Evolutionary conservation across 257 asterid species (phyloP).

Genomic region (Rauvolfia tetraphylla): DNA sequence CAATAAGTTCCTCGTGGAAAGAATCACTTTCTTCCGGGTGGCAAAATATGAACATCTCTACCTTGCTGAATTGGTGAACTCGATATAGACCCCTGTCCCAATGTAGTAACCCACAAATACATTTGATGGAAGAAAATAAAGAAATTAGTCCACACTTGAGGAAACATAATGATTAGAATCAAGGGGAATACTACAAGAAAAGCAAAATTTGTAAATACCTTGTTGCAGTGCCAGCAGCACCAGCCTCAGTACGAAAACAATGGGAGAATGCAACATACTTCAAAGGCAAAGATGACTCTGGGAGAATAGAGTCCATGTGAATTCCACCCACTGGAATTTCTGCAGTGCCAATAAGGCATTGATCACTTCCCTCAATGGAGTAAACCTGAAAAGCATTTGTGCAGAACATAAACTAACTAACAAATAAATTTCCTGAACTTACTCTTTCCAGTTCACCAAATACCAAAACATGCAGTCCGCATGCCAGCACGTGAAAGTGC

Average conservation of each 20-base stretch:
- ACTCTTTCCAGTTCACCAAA: not conserved
- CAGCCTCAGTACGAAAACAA: constrained; percentile 98
- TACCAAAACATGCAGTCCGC: not conserved
- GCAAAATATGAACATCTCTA: constrained; percentile 93
- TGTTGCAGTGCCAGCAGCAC: constrained; percentile 94
- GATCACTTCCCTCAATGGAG: constrained; percentile 89
- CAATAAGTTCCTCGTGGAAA: constrained; percentile 70
- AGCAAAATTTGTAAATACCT: constrained; percentile 39
- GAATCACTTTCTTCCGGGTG: constrained; percentile 79
- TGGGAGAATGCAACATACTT: constrained; percentile 92
- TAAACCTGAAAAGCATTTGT: constrained; percentile 60
- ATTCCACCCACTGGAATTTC: constrained; percentile 98
- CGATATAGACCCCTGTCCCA: constrained; percentile 86
- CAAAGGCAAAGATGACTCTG: constrained; percentile 72
- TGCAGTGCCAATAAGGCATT: constrained; percentile 96
- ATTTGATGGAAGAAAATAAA: constrained; percentile 13
- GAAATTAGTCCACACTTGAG: not conserved
- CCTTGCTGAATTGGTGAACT: constrained; percentile 99
- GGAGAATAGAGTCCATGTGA: constrained; percentile 91
- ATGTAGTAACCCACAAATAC: constrained; percentile 16
- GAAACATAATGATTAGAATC: not conserved
- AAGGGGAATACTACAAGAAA: not conserved
- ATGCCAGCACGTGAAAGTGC: not conserved
- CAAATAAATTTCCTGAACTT: constrained; percentile 6
- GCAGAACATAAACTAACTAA: constrained; percentile 17